These are phyloP conservation scores for Tetracladium setigerum DNA, from an alignment of 495 filamentous ascomycete species.

Conservation along the genomic window DNA sequence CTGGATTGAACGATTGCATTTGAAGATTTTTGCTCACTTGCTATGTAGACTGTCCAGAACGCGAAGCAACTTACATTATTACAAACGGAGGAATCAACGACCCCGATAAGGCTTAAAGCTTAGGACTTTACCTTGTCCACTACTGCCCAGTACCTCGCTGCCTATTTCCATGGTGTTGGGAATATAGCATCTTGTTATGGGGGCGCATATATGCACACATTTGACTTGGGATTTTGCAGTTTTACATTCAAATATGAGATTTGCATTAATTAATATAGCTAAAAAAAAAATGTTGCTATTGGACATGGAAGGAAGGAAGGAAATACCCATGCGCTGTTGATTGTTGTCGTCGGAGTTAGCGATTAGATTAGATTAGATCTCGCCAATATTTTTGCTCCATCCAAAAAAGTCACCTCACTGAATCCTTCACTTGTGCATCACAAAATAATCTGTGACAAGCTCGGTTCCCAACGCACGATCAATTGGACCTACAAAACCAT, in stretches of 20 bases:
- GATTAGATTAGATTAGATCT: conserved; percentile 19
- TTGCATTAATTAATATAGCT: too few species aligned
- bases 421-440: not conserved
- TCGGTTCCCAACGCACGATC: not conserved
- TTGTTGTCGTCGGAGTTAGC: not conserved
- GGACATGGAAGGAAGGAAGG: conserved; percentile 3
- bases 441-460: not conserved
- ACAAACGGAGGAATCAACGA: conserved; percentile 72
- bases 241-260: too few species aligned
- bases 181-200: too few species aligned
- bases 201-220: too few species aligned
- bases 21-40: not conserved
- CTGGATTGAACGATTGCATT: not conserved
- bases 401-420: conserved; percentile 6
- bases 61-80: conserved; percentile 73
- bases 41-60: conserved; percentile 59
- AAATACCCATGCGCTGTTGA: not conserved
- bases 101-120: conserved; percentile 45
- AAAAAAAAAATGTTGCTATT: conserved; percentile 12
- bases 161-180: too few species aligned
- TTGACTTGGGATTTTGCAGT: too few species aligned
- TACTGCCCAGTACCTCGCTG: too few species aligned
- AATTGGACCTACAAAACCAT: not conserved
- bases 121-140: not conserved
- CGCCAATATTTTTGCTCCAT: conserved; percentile 7